Evolutionary conservation across 2,329 filamentous ascomycete genomes (phyloP).

Genomic region (Pseudogymnoascus destructans): DNA sequence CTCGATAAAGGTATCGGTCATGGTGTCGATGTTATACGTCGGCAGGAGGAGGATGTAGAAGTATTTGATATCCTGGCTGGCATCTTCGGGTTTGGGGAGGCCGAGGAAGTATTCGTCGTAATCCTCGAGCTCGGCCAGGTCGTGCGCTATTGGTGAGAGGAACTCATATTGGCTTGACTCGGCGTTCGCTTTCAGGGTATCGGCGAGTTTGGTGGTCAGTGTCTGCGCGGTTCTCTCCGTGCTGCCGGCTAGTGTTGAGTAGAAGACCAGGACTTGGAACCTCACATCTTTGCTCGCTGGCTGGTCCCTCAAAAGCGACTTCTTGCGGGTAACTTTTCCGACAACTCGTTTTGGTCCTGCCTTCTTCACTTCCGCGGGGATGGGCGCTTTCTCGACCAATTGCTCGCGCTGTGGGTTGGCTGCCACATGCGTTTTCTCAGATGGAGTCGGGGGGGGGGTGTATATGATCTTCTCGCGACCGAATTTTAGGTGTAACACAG

Average conservation of each 20-base stretch:
- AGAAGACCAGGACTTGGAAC: conserved; percentile 71
- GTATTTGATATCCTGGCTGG: conserved; percentile 38
- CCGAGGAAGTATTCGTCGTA: conserved; percentile 86
- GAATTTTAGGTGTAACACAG: conserved; percentile 24
- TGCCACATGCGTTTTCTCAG: conserved; percentile 14
- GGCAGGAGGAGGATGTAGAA: conserved; percentile 81
- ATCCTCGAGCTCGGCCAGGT: conserved; percentile 67
- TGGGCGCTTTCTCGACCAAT: neutral
- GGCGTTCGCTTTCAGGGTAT: conserved; percentile 14
- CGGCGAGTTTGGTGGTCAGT: conserved; percentile 35
- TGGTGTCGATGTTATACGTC: conserved; percentile 90
- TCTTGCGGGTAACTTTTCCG: conserved; percentile 22
- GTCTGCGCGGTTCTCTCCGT: conserved; percentile 61
- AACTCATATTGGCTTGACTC: conserved; percentile 28
- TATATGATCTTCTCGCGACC: conserved; percentile 23
- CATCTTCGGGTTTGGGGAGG: conserved; percentile 46
- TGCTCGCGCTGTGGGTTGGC: neutral
- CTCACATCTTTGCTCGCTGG: conserved; percentile 26
- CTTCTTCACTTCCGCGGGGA: conserved; percentile 19
- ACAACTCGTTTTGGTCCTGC: conserved; percentile 29
- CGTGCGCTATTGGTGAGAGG: conserved; percentile 50
- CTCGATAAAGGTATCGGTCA: conserved; percentile 74
- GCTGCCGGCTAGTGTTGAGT: conserved; percentile 73
- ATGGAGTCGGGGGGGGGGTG: conserved; percentile 18
- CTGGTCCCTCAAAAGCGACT: conserved; percentile 23